Evolutionary conservation across 2,329 filamentous ascomycete species (phyloP).

Genomic region (Nakataea oryzae): DNA sequence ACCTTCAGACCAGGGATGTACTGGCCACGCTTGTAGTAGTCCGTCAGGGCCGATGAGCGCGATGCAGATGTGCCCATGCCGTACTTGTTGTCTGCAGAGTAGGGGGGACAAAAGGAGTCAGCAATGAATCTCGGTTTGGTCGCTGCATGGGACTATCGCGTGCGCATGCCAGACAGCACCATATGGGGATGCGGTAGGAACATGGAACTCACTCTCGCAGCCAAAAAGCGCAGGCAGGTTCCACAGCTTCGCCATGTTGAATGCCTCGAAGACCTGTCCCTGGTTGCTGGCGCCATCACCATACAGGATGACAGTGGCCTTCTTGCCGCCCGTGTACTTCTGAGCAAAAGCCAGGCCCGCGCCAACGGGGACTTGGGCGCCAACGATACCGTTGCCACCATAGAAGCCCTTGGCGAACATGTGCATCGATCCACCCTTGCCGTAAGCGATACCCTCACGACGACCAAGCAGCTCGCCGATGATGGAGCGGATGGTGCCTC

Average conservation of each 20-base stretch:
- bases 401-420: constrained; percentile 99
- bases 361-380: constrained; percentile 94
- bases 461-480: constrained; percentile 93
- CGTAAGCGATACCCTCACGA: constrained; percentile 92
- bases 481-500: constrained; percentile 79
- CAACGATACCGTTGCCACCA: constrained; percentile 97
- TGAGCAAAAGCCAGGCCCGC: constrained; percentile 95
- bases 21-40: constrained; percentile 99
- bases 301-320: constrained; percentile 81
- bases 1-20: constrained; percentile 99
- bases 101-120: background rate
- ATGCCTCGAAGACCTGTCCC: constrained; percentile 98
- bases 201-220: constrained; percentile 74
- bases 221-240: constrained; percentile 91
- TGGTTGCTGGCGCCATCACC: constrained; percentile 98
- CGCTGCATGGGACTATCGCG: background rate
- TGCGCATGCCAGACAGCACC: no score
- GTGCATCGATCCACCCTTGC: constrained; percentile 99
- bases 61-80: constrained; percentile 97
- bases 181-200: no score
- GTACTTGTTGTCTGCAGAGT: constrained; percentile 93
- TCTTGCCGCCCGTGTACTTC: constrained; percentile 83
- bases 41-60: constrained; percentile 89
- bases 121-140: background rate
- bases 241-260: constrained; percentile 99